Evolutionary conservation across 2,329 filamentous ascomycete species (phyloP).

Genomic region (Geosmithia morbida): DNA sequence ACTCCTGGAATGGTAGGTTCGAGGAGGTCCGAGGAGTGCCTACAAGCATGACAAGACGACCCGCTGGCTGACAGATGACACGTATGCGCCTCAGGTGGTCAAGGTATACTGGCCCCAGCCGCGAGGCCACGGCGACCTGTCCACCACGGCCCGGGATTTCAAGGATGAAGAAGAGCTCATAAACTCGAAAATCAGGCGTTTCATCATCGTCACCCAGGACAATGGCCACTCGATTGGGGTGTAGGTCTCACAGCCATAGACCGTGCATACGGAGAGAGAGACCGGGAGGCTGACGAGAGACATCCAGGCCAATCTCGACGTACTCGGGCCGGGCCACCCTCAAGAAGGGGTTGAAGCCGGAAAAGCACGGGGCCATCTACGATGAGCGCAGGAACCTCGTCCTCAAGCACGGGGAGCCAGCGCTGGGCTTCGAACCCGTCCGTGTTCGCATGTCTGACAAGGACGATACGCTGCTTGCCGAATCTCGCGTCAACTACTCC

Average conservation of each 20-base stretch:
- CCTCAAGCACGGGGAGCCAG: slow-evolving; percentile 24
- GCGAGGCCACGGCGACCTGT: slow-evolving; percentile 18
- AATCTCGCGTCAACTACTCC: slow-evolving; percentile 43
- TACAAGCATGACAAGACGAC: not conserved
- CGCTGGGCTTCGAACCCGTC: slow-evolving; percentile 32
- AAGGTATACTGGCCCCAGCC: slow-evolving; percentile 42
- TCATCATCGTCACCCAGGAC: slow-evolving; percentile 36
- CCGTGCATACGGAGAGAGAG: not conserved
- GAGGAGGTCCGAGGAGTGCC: not conserved
- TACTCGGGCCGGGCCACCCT: slow-evolving; percentile 36
- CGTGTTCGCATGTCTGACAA: slow-evolving; percentile 23
- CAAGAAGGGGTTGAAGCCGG: slow-evolving; percentile 36
- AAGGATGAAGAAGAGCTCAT: slow-evolving; percentile 14
- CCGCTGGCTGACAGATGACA: slow-evolving; percentile 1
- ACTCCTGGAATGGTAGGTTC: slow-evolving; percentile 23
- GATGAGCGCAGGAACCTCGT: slow-evolving; percentile 16
- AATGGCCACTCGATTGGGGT: slow-evolving; percentile 40
- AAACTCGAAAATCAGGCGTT: slow-evolving; percentile 35
- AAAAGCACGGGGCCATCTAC: slow-evolving; percentile 38
- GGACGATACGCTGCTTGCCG: slow-evolving; percentile 32
- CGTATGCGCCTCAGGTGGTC: slow-evolving; percentile 26
- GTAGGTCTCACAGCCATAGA: slow-evolving; percentile 19
- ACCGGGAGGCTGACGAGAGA: too few relatives aligned
- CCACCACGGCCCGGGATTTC: slow-evolving; percentile 13
- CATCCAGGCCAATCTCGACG: slow-evolving; percentile 32